Conservation (phyloP, 345 rosid species). For the Syzygium oleosum region DNA sequence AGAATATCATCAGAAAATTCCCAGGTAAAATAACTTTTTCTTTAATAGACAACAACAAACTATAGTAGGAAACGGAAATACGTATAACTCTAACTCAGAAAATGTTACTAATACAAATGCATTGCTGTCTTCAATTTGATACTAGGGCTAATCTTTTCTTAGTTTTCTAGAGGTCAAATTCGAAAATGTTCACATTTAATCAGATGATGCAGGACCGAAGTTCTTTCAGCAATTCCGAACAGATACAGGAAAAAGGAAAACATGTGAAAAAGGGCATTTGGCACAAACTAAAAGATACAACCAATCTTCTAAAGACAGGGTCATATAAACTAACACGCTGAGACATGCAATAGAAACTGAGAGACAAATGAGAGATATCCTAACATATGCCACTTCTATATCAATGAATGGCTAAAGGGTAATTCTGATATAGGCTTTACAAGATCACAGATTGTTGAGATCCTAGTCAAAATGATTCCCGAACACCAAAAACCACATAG, state of each 20-base stretch:
- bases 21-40: background rate
- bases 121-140: background rate
- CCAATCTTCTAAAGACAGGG: background rate
- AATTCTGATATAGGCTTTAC: background rate
- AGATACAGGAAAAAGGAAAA: background rate
- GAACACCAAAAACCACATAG: background rate
- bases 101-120: background rate
- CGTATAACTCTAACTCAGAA: background rate
- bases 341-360: background rate
- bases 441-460: background rate
- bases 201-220: background rate
- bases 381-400: background rate
- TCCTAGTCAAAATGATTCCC: background rate
- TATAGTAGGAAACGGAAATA: background rate
- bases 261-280: background rate
- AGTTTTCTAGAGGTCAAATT: background rate
- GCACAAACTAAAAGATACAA: background rate
- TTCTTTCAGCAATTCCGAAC: background rate
- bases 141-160: background rate
- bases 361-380: background rate
- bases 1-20: background rate
- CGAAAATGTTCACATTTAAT: background rate
- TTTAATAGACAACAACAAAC: background rate
- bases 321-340: background rate
- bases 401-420: background rate